phyloP scores from a whole-genome alignment of 2,329 filamentous ascomycete genomes.

The Cladophialophora yegresii region DNA sequence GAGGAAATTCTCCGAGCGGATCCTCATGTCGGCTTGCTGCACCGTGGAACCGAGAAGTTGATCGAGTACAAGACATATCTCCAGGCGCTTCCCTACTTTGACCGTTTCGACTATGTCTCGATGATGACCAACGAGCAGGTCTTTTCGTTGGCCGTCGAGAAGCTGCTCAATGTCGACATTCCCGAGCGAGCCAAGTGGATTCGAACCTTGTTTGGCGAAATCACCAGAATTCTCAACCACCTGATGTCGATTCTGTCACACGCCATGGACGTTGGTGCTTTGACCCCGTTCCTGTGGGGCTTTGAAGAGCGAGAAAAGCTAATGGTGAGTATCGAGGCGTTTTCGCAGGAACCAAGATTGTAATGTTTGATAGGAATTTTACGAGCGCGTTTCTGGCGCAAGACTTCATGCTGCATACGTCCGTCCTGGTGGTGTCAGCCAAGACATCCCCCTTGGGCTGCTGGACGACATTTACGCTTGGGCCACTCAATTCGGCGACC shows the following conservation, averaged over 20 bases:
- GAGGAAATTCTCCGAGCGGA: constrained; percentile 97
- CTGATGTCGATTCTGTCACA: constrained; percentile 97
- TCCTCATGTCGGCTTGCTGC: constrained; percentile 92
- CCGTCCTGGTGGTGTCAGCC: constrained; percentile 91
- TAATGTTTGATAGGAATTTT: constrained; percentile 75
- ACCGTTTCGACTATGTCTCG: constrained; percentile 96
- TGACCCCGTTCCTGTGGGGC: constrained; percentile 98
- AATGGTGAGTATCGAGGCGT: constrained; percentile 68
- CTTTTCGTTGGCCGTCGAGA: constrained; percentile 93
- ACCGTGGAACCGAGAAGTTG: constrained; percentile 97
- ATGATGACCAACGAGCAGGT: constrained; percentile 99
- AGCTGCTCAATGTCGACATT: constrained; percentile 94
- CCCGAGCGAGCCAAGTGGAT: constrained; percentile 96
- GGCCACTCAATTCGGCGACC: constrained; percentile 98
- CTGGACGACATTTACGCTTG: constrained; percentile 99
- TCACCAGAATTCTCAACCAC: constrained; percentile 93
- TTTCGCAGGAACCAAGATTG: not conserved
- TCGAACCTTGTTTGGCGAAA: constrained; percentile 89
- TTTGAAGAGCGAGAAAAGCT: constrained; percentile 99
- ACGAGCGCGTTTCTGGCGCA: constrained; percentile 96
- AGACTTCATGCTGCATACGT: constrained; percentile 97
- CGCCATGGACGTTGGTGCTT: constrained; percentile 97
- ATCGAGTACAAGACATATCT: constrained; percentile 99
- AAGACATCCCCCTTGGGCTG: constrained; percentile 89
- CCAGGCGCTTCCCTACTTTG: constrained; percentile 97